phyloP scores from a whole-genome alignment of 1,284 basidiomycete genomes.

The Mycena citricolor region DNA sequence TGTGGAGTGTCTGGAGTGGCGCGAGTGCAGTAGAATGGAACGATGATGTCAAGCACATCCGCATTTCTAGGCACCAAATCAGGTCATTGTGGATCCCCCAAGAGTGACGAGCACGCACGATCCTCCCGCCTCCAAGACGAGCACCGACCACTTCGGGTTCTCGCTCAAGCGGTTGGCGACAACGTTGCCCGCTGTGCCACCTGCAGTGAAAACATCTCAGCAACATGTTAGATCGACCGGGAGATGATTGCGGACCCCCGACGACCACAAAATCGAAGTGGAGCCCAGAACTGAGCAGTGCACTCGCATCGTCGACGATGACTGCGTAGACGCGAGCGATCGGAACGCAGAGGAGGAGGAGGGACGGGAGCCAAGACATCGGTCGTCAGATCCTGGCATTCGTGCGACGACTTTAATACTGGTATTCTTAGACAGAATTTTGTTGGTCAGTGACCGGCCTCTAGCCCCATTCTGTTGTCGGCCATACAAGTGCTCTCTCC shows the following conservation, averaged over 20 bases:
- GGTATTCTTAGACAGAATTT: too few species aligned
- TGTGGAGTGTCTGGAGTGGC: conserved; percentile 23
- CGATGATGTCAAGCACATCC: conserved; percentile 26
- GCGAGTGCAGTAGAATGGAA: conserved; percentile 26
- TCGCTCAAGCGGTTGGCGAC: conserved; percentile 25
- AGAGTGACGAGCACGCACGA: conserved; percentile 3
- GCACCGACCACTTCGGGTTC: conserved; percentile 24
- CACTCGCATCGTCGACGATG: too few species aligned
- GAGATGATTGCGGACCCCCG: conserved; percentile 27
- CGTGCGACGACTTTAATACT: too few species aligned
- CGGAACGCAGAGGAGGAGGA: too few species aligned
- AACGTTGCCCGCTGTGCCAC: conserved; percentile 27
- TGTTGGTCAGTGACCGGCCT: too few species aligned
- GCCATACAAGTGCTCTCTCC: too few species aligned
- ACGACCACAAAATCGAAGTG: conserved; percentile 33
- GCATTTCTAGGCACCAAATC: conserved; percentile 25
- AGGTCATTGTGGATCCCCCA: not conserved
- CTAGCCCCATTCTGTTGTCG: too few species aligned
- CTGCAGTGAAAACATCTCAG: conserved; percentile 9
- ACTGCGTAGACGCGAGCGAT: too few species aligned
- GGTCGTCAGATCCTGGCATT: too few species aligned
- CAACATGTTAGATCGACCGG: not conserved
- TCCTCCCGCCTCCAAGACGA: conserved; percentile 22
- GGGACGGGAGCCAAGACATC: too few species aligned
- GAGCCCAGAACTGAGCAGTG: too few species aligned